These are phyloP conservation scores for Talaromyces islandicus DNA, from an alignment of 2,329 filamentous ascomycete species.

Conservation along the genomic window DNA sequence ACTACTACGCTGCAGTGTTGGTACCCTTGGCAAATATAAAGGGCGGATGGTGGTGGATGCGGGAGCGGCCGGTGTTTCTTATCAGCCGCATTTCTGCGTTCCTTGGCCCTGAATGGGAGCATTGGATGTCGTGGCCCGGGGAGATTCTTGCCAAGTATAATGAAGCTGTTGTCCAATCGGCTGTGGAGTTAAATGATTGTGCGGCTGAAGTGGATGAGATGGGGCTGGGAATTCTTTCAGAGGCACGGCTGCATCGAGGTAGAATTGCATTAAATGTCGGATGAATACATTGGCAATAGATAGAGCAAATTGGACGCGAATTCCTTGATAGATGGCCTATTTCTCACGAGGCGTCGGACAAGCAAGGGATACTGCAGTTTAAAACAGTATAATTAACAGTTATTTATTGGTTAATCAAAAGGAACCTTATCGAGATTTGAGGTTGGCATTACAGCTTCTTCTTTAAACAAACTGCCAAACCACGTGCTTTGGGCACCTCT, in stretches of 20 bases:
- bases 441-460: background rate
- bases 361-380: no score
- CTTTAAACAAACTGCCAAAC: no score
- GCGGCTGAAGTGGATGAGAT: background rate
- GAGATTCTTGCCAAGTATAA: background rate
- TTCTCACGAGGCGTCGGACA: no score
- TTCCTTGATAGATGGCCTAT: background rate
- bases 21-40: background rate
- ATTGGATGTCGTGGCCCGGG: background rate
- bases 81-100: background rate
- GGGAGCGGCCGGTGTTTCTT: background rate
- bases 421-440: background rate
- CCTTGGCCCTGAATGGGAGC: background rate
- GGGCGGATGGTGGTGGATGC: background rate
- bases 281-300: background rate
- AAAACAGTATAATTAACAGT: no score
- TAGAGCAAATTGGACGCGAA: background rate
- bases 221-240: background rate
- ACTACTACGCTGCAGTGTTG: no score
- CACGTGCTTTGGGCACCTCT: background rate
- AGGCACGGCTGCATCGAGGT: background rate
- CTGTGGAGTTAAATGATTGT: background rate
- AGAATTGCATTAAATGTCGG: background rate
- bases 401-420: no score
- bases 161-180: background rate